Evolutionary conservation across 2,329 filamentous ascomycete genomes (phyloP).

Genomic region (Pleurostoma richardsiae): DNA sequence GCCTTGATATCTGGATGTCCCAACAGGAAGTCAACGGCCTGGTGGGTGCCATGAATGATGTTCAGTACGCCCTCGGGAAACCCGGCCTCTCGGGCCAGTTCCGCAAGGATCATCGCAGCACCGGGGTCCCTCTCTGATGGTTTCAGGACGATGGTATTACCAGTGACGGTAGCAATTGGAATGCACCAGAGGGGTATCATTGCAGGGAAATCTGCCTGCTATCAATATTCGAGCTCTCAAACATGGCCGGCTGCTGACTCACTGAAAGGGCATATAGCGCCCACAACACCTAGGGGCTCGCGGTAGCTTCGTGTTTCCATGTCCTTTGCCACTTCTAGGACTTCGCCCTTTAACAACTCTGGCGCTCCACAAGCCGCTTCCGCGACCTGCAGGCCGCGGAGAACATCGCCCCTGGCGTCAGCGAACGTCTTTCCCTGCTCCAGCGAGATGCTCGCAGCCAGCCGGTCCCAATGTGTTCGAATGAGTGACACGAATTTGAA

Average conservation of each 20-base stretch:
- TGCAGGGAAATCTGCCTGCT: conserved; percentile 67
- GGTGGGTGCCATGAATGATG: conserved; percentile 74
- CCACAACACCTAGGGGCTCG: conserved; percentile 75
- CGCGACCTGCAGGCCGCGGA: conserved; percentile 77
- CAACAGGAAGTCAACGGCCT: conserved; percentile 80
- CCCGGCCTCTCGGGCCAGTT: conserved; percentile 73
- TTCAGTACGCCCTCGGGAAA: conserved; percentile 81
- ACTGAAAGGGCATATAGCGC: conserved; percentile 86
- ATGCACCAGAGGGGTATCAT: conserved; percentile 92
- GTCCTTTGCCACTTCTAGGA: conserved; percentile 81
- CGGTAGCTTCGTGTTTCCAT: conserved; percentile 84
- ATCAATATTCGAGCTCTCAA: background rate
- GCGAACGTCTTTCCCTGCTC: conserved; percentile 88
- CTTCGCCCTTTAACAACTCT: conserved; percentile 76
- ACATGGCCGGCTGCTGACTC: conserved; percentile 23
- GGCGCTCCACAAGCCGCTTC: conserved; percentile 78
- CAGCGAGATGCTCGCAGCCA: conserved; percentile 79
- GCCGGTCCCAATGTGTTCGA: conserved; percentile 77
- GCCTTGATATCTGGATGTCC: conserved; percentile 84
- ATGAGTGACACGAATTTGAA: conserved; percentile 80
- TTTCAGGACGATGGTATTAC: conserved; percentile 81
- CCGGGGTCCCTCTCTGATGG: conserved; percentile 82
- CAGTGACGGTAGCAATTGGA: conserved; percentile 76
- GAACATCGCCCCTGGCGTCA: conserved; percentile 76
- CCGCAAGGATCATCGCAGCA: conserved; percentile 78